Conservation (phyloP, 2,329 filamentous ascomycete genomes). For the Chaetomium sp. region DNA sequence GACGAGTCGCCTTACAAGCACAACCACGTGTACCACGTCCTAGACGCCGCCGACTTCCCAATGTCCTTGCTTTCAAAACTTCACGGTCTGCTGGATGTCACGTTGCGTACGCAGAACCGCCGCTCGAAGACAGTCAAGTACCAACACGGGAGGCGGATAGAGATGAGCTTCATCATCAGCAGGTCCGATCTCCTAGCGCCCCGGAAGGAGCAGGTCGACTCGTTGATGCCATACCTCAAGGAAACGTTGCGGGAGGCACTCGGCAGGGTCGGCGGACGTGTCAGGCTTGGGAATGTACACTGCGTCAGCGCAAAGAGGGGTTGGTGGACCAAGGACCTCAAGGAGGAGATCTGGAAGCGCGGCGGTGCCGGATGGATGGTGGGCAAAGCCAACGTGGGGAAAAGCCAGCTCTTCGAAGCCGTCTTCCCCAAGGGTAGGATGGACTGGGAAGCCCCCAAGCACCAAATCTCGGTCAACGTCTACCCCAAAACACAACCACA, state of each 20-base stretch:
- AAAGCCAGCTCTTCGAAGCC: slow-evolving; percentile 85
- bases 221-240: slow-evolving; percentile 80
- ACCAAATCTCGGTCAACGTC: slow-evolving; percentile 43
- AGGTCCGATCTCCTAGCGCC: slow-evolving; percentile 84
- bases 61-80: slow-evolving; percentile 86
- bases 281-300: slow-evolving; percentile 84
- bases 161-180: slow-evolving; percentile 89
- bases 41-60: slow-evolving; percentile 95
- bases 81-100: slow-evolving; percentile 67
- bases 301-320: slow-evolving; percentile 82
- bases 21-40: slow-evolving; percentile 93
- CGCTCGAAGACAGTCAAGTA: slow-evolving; percentile 70
- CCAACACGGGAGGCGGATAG: slow-evolving; percentile 67
- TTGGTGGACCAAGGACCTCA: slow-evolving; percentile 90
- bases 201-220: slow-evolving; percentile 79
- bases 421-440: slow-evolving; percentile 78
- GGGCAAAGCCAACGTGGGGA: slow-evolving; percentile 97
- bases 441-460: slow-evolving; percentile 43
- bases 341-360: slow-evolving; percentile 79
- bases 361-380: slow-evolving; percentile 94
- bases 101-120: slow-evolving; percentile 77
- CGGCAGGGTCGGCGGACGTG: slow-evolving; percentile 64
- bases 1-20: slow-evolving; percentile 84
- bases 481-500: slow-evolving; percentile 25
- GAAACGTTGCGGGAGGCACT: slow-evolving; percentile 77